These are phyloP conservation scores for Russula lepida DNA, from an alignment of 768 basidiomycete species.

Conservation along the genomic window DNA sequence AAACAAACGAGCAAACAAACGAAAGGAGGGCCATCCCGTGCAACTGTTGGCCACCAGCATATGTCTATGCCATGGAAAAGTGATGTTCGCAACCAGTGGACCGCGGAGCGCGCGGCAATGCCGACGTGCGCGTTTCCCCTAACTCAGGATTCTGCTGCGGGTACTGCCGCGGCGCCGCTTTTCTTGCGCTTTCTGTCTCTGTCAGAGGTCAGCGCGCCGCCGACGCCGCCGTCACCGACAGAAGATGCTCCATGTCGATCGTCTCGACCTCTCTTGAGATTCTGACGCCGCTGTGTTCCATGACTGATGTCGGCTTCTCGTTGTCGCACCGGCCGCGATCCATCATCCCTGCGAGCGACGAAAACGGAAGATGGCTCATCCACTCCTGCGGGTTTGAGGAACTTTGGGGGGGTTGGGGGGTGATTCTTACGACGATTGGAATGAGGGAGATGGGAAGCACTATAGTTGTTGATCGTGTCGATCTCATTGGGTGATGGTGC, in stretches of 20 bases:
- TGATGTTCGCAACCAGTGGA: not conserved
- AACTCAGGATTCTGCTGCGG: constrained; percentile 3
- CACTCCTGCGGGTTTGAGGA: constrained; percentile 15
- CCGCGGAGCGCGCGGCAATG: constrained; percentile 14
- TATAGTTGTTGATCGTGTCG: not conserved
- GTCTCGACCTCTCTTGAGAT: constrained; percentile 14
- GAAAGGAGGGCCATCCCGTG: not conserved
- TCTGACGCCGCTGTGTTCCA: constrained; percentile 2
- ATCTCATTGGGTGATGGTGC: not conserved
- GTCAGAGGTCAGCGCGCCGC: not conserved
- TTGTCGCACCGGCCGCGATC: not conserved
- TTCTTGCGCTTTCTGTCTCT: constrained; percentile 8
- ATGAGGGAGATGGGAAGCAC: not conserved
- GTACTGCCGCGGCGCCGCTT: constrained; percentile 13
- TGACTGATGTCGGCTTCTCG: not conserved
- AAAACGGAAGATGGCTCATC: constrained; percentile 7
- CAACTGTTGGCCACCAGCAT: not conserved
- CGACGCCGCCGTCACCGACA: not conserved
- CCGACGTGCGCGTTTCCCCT: not conserved
- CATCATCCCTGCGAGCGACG: constrained; percentile 4
- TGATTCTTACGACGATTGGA: not conserved
- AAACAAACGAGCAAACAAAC: not conserved
- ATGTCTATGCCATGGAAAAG: not conserved
- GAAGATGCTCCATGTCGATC: not conserved
- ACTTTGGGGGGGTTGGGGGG: not conserved